Conservation (phyloP, 129 eudicot species). For the Lactuca sativa region DNA sequence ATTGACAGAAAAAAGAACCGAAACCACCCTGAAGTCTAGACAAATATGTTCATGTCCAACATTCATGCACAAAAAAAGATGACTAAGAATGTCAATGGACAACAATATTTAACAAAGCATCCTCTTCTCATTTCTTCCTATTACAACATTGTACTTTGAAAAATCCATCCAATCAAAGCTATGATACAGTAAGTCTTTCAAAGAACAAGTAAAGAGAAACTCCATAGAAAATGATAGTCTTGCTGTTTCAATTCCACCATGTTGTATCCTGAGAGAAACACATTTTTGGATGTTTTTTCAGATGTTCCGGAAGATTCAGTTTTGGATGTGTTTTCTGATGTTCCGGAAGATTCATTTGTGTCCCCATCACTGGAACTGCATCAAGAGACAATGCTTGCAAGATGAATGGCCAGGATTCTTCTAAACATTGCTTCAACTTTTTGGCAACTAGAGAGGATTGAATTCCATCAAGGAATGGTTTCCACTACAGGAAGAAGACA, state of each 20-base stretch:
- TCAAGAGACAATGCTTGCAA: slow-evolving; percentile 89
- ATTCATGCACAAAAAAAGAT: too few relatives aligned
- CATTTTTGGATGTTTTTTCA: slow-evolving; percentile 39
- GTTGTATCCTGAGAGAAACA: slow-evolving; percentile 69
- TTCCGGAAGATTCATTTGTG: slow-evolving; percentile 38
- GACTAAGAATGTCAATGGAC: too few relatives aligned
- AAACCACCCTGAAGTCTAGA: too few relatives aligned
- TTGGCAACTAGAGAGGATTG: slow-evolving; percentile 72
- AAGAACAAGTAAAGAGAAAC: slow-evolving; percentile 48
- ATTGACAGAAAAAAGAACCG: too few relatives aligned
- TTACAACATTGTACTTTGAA: too few relatives aligned
- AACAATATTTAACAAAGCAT: too few relatives aligned
- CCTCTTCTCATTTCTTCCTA: too few relatives aligned
- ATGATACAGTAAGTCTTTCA: too few relatives aligned
- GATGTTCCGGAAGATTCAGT: slow-evolving; percentile 15
- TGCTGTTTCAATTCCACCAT: slow-evolving; percentile 77
- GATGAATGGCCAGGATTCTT: slow-evolving; percentile 94
- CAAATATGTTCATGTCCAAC: too few relatives aligned
- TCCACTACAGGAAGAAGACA: slow-evolving; percentile 60
- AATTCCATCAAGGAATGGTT: slow-evolving; percentile 92
- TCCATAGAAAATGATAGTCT: slow-evolving; percentile 87
- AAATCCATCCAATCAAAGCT: too few relatives aligned
- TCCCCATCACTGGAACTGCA: slow-evolving; percentile 74
- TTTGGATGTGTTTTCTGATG: slow-evolving; percentile 39
- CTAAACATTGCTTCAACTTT: slow-evolving; percentile 74